Evolutionary conservation across 192 early-diverging fungal species (phyloP), one percentile per base, ranked within the genome.

Genomic region (Jimgerdemannia flammicorona): DNA sequence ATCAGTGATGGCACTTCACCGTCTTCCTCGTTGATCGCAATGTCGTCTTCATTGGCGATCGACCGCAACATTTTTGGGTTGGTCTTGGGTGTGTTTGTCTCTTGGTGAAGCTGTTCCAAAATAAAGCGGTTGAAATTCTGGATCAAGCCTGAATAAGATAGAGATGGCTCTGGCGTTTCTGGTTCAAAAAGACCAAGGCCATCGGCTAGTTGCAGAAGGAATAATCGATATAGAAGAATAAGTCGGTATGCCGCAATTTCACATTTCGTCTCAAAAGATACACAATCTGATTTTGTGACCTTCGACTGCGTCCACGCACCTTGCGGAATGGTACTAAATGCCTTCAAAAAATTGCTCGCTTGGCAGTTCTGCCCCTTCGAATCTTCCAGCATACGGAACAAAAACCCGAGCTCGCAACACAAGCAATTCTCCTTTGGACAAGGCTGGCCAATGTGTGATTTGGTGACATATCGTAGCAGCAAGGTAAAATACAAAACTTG

Each of bases 311-410:
- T 39, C 44, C 17, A 40, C 29, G 39, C 75, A 93, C 92, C 94
- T 87, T 97, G 94, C 1, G 93, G 91, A 20, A 96, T 90, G 11
- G 90, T 93, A 64, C 88, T 87, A 75, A 99, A 91, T 1, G 91
- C 95, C 0, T 91, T 83, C 72, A 99, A 84, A 74, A 99, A 96
- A 77, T 96, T 97, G 10, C 93, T 85, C 4, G 98, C 98, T 69
- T 98, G 97, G 82, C 98, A 99, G 78, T 97, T 98, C 63, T 91
- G 88, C 18, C 98, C 97, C n/a, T 90, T 86, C 3, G 95, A 89
- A 43, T 94, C 91, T 65, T 95, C 93, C 20, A 99, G 80, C 95
- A 96, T 96, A 0, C 93, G 84, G 79, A 97, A 98, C 74, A 99
- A 79, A 71, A 97, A 95, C 0, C 95, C 96, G 40, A 98, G 84